Evolutionary conservation across 164 flowering plant species (phyloP).

Genomic region (Santalum album): DNA sequence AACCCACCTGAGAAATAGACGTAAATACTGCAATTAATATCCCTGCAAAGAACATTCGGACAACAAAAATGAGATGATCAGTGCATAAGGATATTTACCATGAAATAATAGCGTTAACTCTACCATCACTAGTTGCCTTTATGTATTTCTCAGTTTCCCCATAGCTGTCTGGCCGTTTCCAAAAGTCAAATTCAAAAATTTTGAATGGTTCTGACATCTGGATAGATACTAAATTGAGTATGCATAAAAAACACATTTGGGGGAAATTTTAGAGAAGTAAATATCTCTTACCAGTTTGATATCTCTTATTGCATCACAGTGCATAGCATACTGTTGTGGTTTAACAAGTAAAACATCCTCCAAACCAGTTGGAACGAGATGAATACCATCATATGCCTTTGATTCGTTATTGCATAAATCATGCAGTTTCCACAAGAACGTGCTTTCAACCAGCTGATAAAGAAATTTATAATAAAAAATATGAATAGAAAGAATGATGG

Average conservation of each 20-base stretch:
- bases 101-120: slow-evolving; percentile 71
- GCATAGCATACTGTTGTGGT: slow-evolving; percentile 71
- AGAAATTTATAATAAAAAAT: not conserved
- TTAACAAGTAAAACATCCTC: slow-evolving; percentile 40
- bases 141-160: slow-evolving; percentile 46
- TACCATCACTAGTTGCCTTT: slow-evolving; percentile 55
- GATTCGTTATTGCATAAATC: slow-evolving; percentile 56
- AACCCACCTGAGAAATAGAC: slow-evolving; percentile 63
- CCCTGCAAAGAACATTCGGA: not conserved
- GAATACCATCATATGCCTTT: slow-evolving; percentile 45
- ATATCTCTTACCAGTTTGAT: slow-evolving; percentile 53
- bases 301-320: slow-evolving; percentile 68
- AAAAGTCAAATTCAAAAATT: slow-evolving; percentile 89
- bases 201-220: slow-evolving; percentile 98
- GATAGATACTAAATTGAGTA: slow-evolving; percentile 27
- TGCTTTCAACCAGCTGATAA: slow-evolving; percentile 72
- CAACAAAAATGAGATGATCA: not conserved
- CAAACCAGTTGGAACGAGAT: slow-evolving; percentile 56
- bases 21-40: not conserved
- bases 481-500: not conserved
- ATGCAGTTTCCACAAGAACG: slow-evolving; percentile 61
- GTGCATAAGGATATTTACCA: slow-evolving; percentile 41
- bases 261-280: slow-evolving; percentile 7
- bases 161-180: slow-evolving; percentile 86
- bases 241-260: slow-evolving; percentile 14